Percentiles rank a stretch among this genome's conserved stretches.
These are phyloP conservation scores for Solanum aculeatissimum DNA, from an alignment of 305 asterid species.

Conservation along the genomic window DNA sequence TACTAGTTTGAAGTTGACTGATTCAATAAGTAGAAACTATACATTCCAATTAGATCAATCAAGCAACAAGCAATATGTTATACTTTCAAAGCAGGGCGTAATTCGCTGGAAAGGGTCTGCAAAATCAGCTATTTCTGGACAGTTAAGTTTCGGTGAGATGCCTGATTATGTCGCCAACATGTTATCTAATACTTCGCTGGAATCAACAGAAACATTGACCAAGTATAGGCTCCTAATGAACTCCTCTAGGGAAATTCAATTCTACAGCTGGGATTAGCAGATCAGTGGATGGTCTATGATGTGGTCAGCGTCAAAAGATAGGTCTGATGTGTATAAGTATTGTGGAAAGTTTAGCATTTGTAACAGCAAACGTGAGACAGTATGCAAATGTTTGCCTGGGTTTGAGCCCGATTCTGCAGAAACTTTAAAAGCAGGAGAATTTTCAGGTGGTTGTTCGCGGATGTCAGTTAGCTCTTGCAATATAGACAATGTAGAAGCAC, in stretches of 20 bases:
- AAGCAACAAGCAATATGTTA: neutral
- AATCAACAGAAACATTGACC: neutral
- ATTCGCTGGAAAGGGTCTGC: constrained; percentile 18
- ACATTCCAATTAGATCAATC: constrained; percentile 3
- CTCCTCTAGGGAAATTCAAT: constrained; percentile 21
- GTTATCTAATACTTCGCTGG: neutral
- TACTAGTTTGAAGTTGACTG: neutral
- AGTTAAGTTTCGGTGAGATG: neutral
- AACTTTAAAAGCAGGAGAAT: constrained; percentile 5
- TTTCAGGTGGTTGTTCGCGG: constrained; percentile 17
- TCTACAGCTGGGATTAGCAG: neutral
- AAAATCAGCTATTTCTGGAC: neutral
- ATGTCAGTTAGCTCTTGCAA: neutral
- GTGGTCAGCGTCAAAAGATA: constrained; percentile 21
- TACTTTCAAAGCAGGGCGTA: neutral
- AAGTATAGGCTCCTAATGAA: constrained; percentile 17
- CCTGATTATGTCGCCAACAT: neutral
- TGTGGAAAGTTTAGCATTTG: constrained; percentile 35
- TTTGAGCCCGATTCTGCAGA: constrained; percentile 1
- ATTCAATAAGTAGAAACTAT: neutral
- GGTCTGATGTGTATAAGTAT: constrained; percentile 1
- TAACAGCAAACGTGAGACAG: neutral
- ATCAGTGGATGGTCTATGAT: neutral
- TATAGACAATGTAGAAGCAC: no score
- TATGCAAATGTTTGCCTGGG: constrained; percentile 28